Evolutionary conservation across 805 yeast genomes (phyloP), one percentile per base, ranked within the genome.

Genomic region (Lipomyces sp.): DNA sequence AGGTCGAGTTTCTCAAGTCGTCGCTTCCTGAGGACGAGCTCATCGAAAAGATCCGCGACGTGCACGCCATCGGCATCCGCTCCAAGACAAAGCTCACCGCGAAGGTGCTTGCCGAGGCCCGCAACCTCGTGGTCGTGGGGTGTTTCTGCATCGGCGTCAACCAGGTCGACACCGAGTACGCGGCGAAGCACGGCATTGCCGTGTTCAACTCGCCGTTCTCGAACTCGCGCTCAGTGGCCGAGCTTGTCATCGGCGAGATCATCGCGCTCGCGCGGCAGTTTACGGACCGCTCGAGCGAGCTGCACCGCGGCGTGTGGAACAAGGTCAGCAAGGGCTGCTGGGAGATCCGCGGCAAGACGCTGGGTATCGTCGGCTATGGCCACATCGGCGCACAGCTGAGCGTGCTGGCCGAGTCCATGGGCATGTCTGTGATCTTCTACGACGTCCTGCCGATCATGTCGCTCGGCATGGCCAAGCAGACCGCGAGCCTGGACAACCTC

Each of bases 61-160:
- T 88, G 45, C 98, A 93, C 68, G 98, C 96, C 53, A 82, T 93
- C 66, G 98, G 98, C 72, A 90, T 93, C 67, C 86, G 98, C 76
- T 93, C 98, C 54, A 93, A 93, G 77, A 93, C 98, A 45, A 86
- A 82, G 70, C 76, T 93, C 66, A 86, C 89, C 36, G 84, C 80
- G 61, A 81, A 81, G 45, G 82, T 93, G 26, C 76, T 93, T 63
- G 75, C 80, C 58, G 86, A 86, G 63, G 98, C 98, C 51, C 84
- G 83, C 69, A 87, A 91, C 74, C 77, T 93, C 70, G 86, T 86
- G 24, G 90, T 81, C 29, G 76, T 93, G 70, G 98, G 98, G 51
- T 93, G 98, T 75, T 93, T 93, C 85, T 93, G 98, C 78, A 93
- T 93, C 62, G 98, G 98, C 65, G 93, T 98, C 55, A 93, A 93